These are phyloP conservation scores for Cornus suecica DNA, from an alignment of 148 eudicot genomes.

Conservation along the genomic window DNA sequence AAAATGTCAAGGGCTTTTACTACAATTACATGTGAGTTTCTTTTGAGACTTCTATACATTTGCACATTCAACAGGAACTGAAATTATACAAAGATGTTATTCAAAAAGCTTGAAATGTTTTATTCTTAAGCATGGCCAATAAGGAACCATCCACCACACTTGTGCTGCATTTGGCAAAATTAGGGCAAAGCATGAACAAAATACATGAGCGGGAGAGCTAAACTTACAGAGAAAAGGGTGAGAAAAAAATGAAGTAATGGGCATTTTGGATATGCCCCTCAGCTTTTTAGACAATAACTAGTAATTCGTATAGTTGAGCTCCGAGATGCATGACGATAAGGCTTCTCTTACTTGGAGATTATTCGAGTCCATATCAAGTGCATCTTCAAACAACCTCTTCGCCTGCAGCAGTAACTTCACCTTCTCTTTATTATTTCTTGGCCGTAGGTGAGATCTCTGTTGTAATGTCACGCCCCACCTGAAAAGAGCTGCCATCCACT, in stretches of 20 bases:
- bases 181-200: too few relatives aligned
- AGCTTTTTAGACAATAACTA: constrained; percentile 8
- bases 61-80: too few relatives aligned
- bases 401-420: constrained; percentile 87
- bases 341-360: constrained; percentile 69
- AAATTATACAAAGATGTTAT: background rate
- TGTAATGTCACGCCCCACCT: constrained; percentile 92
- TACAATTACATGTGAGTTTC: too few relatives aligned
- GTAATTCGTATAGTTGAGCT: constrained; percentile 43
- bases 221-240: background rate
- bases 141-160: background rate
- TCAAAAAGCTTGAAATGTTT: background rate
- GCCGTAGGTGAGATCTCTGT: constrained; percentile 75
- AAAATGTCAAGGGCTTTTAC: background rate
- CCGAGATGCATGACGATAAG: constrained; percentile 63
- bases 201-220: too few relatives aligned
- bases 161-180: too few relatives aligned
- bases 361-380: constrained; percentile 68
- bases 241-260: background rate
- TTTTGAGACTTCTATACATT: too few relatives aligned
- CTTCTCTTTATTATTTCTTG: constrained; percentile 66
- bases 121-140: background rate
- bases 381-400: constrained; percentile 84
- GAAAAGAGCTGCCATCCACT: constrained; percentile 67
- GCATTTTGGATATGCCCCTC: background rate